Evolutionary conservation across 1,284 basidiomycete genomes (phyloP).

Genomic region (Heterobasidion occidentale): DNA sequence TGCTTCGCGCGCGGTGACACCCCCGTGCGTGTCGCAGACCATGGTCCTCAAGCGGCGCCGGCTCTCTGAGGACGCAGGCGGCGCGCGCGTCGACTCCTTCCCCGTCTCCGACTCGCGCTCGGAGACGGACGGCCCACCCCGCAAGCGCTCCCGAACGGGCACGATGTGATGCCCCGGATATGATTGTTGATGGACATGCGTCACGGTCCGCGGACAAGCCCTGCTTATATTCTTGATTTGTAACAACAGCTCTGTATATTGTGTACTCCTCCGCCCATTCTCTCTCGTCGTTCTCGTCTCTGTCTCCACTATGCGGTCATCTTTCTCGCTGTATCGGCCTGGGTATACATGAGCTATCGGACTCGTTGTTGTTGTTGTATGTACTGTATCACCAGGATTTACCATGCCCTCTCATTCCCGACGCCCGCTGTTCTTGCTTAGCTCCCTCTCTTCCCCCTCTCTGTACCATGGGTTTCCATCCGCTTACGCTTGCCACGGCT

Average conservation of each 20-base stretch:
- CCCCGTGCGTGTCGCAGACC: not conserved
- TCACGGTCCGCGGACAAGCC: too few relatives aligned
- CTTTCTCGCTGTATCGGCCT: not conserved
- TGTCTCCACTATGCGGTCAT: not conserved
- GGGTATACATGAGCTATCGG: not conserved
- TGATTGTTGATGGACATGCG: too few relatives aligned
- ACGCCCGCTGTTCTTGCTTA: not conserved
- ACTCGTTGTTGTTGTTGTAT: slow-evolving; percentile 4
- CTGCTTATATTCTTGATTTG: too few relatives aligned
- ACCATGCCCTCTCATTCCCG: not conserved
- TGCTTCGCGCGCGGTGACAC: slow-evolving; percentile 4
- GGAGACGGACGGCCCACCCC: slow-evolving; percentile 15
- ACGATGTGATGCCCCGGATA: slow-evolving; percentile 4
- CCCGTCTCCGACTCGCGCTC: slow-evolving; percentile 34
- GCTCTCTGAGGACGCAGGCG: slow-evolving; percentile 21
- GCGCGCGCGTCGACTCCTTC: slow-evolving; percentile 26
- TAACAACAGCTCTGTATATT: not conserved
- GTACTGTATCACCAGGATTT: slow-evolving; percentile 6
- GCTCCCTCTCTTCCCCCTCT: not conserved
- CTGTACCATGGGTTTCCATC: not conserved
- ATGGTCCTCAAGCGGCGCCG: not conserved
- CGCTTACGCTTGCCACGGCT: not conserved
- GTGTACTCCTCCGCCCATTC: not conserved
- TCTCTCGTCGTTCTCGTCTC: not conserved
- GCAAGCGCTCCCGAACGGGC: slow-evolving; percentile 9